Conservation (phyloP, 2,329 filamentous ascomycete genomes). For the Fusarium keratoplasticum region DNA sequence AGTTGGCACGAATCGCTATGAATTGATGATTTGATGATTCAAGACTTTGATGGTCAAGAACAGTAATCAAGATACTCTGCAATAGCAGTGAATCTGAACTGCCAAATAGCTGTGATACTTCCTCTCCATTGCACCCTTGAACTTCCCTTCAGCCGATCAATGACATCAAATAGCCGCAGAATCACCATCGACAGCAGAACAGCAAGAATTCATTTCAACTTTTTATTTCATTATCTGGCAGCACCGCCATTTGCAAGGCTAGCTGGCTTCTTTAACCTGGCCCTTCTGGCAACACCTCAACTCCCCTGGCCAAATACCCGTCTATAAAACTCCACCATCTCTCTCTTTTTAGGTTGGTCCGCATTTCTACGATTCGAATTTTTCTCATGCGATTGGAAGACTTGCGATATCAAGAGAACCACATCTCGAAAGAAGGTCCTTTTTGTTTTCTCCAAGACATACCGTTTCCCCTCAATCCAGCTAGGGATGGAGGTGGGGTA, state of each 20-base stretch:
- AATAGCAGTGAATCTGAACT: neutral
- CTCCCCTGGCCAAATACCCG: conserved; percentile 20
- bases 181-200: neutral
- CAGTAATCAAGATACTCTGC: neutral
- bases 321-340: conserved; percentile 20
- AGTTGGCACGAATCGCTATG: neutral
- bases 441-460: conserved; percentile 27
- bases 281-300: conserved; percentile 12
- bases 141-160: neutral
- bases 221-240: conserved; percentile 25
- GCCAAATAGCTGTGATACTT: neutral
- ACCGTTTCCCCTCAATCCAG: conserved; percentile 18
- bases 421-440: conserved; percentile 22
- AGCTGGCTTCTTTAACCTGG: conserved; percentile 11
- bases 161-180: neutral
- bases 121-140: neutral
- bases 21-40: neutral
- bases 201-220: conserved; percentile 2
- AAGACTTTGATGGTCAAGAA: neutral
- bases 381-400: conserved; percentile 26
- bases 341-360: conserved; percentile 16
- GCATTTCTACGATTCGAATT: conserved; percentile 36
- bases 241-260: conserved; percentile 35
- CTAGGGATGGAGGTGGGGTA: neutral
- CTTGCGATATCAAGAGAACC: conserved; percentile 15